Conservation (phyloP, 2,329 filamentous ascomycete species). For the Pseudopithomyces chartarum region DNA sequence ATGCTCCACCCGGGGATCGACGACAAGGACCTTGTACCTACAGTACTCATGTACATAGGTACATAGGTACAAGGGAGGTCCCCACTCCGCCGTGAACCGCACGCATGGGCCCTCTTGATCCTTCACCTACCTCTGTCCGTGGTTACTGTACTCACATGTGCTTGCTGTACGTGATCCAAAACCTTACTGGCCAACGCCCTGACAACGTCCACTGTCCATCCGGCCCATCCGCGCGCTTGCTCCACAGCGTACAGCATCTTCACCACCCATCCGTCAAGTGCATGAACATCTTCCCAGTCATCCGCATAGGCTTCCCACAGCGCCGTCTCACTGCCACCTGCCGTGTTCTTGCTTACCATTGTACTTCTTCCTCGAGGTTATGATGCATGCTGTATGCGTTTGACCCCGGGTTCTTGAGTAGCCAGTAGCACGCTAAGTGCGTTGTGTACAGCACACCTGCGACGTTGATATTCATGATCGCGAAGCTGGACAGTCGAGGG, state of each 20-base stretch:
- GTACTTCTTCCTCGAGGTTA: constrained; percentile 29
- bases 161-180: neutral
- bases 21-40: neutral
- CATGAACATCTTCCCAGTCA: constrained; percentile 62
- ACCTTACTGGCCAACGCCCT: constrained; percentile 21
- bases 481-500: constrained; percentile 57
- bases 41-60: no score
- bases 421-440: constrained; percentile 66
- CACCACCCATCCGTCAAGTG: constrained; percentile 61
- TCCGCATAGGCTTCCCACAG: constrained; percentile 67
- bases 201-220: constrained; percentile 51
- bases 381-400: constrained; percentile 36
- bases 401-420: constrained; percentile 57
- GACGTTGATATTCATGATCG: constrained; percentile 66
- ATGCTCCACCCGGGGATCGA: neutral
- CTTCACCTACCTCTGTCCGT: no score
- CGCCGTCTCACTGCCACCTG: constrained; percentile 48
- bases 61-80: no score
- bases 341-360: constrained; percentile 42
- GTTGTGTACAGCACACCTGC: constrained; percentile 68
- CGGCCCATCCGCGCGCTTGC: constrained; percentile 59
- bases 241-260: constrained; percentile 59
- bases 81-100: no score
- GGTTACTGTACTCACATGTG: no score
- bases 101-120: no score